Evolutionary conservation across 805 yeast genomes (phyloP), one percentile per base, ranked within the genome.

Genomic region (Barnettozyma populi): DNA sequence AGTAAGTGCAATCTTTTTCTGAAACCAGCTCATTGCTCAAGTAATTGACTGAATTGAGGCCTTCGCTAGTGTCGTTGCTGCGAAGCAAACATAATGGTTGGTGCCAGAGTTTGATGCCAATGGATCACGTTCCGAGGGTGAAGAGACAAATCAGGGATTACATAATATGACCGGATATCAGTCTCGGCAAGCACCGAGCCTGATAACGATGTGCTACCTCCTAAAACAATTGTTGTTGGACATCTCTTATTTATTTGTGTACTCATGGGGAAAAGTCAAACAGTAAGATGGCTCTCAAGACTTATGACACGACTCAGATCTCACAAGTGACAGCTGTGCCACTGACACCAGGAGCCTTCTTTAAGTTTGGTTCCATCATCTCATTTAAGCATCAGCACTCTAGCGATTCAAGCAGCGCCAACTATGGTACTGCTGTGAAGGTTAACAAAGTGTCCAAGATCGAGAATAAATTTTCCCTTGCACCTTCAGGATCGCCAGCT

Each of bases 391-490:
- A 88, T 57, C 95, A 87, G 64, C 42, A 39, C 20, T 9, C 27
- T 20, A 29, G 41, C 25, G 24, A 24, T 16, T 39, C 42, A n/a
- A 25, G 29, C 5, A 67, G 75, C 19, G 97, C 97, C 5, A 90
- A 90, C 66, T 90, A 90, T 60, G 97, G 97, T n/a, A 90, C 97
- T 2, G 97, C 97, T 1, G 71, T 77, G 5, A 90, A 90, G 58
- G 64, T 88, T 41, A 79, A 78, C 52, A 74, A 82, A 52, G 94
- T 90, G 5, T 81, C 94, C 1, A 84, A 88, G 2, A 71, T 86
- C 3, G 66, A 65, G 4, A 84, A 84, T 61, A 66, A 71, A 41
- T 86, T 73, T 55, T 53, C 47, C 0, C 48, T 65, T 4, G 73
- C 81, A 9, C 74, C 79, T 5, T 73, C 82, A 51, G 70, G 74